Percentiles rank a stretch among this genome's conserved stretches.
Evolutionary conservation across 306 rosid genomes (phyloP).

Genomic region (Ochetophila trinervis): DNA sequence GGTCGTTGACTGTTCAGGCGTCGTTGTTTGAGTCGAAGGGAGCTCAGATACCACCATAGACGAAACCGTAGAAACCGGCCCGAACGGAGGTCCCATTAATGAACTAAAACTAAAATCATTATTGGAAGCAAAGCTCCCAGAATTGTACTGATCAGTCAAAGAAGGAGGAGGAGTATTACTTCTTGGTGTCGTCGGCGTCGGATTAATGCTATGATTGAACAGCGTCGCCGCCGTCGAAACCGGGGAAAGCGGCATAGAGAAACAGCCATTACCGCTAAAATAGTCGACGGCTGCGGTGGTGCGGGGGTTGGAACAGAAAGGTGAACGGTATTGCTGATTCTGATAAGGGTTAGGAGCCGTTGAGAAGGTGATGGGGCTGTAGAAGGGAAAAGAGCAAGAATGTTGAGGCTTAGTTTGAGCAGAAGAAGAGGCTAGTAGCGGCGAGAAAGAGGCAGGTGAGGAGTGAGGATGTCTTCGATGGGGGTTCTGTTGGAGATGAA

Average conservation of each 20-base stretch:
- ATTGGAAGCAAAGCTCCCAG: conserved; percentile 21
- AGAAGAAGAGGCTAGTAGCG: conserved; percentile 33
- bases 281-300: conserved; percentile 22
- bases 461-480: conserved; percentile 10
- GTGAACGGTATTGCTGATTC: conserved; percentile 18
- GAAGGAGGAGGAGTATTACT: background rate
- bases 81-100: conserved; percentile 25
- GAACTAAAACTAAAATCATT: conserved; percentile 24
- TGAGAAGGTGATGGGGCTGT: conserved; percentile 24
- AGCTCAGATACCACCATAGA: conserved; percentile 32
- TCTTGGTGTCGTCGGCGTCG: conserved; percentile 17
- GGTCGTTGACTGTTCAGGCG: conserved; percentile 16
- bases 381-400: conserved; percentile 9
- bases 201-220: conserved; percentile 27
- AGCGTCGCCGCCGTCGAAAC: conserved; percentile 37
- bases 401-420: conserved; percentile 9
- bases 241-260: conserved; percentile 38
- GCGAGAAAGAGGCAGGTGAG: conserved; percentile 32
- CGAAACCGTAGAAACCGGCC: conserved; percentile 18
- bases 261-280: conserved; percentile 17
- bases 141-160: conserved; percentile 11
- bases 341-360: conserved; percentile 4
- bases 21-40: conserved; percentile 55
- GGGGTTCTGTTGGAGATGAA: conserved; percentile 23
- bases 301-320: conserved; percentile 23